Percentiles rank a stretch among this genome's conserved stretches.
Evolutionary conservation across 805 yeast genomes (phyloP).

Genomic region (Metschnikowia anglica): DNA sequence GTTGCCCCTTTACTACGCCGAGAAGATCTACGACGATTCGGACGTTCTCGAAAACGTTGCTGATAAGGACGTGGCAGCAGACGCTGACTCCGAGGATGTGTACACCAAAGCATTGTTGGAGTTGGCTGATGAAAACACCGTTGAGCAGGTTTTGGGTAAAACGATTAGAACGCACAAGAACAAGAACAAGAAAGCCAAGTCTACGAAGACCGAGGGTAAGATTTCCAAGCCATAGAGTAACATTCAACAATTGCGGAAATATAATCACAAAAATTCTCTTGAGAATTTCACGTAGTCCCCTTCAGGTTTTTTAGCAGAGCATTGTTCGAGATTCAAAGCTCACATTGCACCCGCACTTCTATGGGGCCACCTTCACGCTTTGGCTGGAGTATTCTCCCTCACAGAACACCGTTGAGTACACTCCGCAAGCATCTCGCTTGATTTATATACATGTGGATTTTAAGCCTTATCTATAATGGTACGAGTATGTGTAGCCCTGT

Average conservation of each 20-base stretch:
- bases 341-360: too few species aligned
- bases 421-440: neutral
- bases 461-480: slow-evolving; percentile 15
- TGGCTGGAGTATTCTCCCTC: neutral
- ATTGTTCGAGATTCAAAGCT: too few species aligned
- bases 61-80: slow-evolving; percentile 27
- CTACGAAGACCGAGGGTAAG: slow-evolving; percentile 16
- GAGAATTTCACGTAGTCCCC: too few species aligned
- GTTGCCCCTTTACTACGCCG: slow-evolving; percentile 75
- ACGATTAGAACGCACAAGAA: slow-evolving; percentile 32
- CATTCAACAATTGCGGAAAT: neutral
- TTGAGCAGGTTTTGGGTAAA: slow-evolving; percentile 59
- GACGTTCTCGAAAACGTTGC: slow-evolving; percentile 40
- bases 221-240: slow-evolving; percentile 16
- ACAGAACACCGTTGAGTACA: neutral
- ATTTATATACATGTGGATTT: slow-evolving; percentile 20
- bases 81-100: slow-evolving; percentile 22
- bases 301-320: too few species aligned
- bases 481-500: slow-evolving; percentile 13
- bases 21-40: slow-evolving; percentile 49
- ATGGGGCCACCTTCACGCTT: neutral
- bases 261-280: neutral
- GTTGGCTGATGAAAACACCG: slow-evolving; percentile 73
- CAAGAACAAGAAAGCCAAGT: slow-evolving; percentile 24
- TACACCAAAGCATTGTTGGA: slow-evolving; percentile 68